A percentile compares a stretch with the other conserved stretches of the same genome.
Conservation (phyloP, 208 protist genomes). For the Crithidia thermophila region DNA sequence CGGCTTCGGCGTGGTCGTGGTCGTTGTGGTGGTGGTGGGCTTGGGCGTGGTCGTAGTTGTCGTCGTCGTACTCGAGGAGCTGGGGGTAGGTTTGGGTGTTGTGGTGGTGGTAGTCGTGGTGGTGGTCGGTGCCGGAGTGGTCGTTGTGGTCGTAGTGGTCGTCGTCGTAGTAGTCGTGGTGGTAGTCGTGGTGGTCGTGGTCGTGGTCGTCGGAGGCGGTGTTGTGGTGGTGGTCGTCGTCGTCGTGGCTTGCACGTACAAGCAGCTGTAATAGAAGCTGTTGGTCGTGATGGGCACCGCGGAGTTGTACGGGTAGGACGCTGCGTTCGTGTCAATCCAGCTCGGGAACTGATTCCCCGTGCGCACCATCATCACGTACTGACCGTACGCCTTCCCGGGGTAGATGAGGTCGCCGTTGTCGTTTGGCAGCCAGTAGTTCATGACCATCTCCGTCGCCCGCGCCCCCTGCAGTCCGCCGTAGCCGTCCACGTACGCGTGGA, state of each 20-base stretch:
- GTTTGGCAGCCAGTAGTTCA: conserved; percentile 10
- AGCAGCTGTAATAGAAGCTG: neutral
- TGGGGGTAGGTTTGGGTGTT: neutral
- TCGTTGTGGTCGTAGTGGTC: neutral
- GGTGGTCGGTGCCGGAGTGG: conserved; percentile 2
- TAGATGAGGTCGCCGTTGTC: neutral
- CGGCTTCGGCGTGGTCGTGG: conserved; percentile 5
- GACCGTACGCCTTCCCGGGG: conserved; percentile 1
- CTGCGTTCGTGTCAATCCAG: conserved; percentile 6
- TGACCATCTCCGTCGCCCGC: neutral
- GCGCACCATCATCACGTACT: conserved; percentile 17
- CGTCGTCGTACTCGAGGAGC: neutral
- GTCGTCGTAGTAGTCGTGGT: neutral
- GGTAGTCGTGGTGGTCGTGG: conserved; percentile 7
- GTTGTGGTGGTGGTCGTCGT: conserved; percentile 7
- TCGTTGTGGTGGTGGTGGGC: neutral
- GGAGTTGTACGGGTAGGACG: neutral
- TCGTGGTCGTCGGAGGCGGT: neutral
- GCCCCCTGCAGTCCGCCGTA: conserved; percentile 6
- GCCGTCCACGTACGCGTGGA: conserved; percentile 1
- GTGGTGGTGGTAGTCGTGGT: neutral
- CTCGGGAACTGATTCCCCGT: neutral
- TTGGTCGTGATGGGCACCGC: neutral
- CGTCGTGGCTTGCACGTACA: neutral
- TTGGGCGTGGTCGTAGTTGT: conserved; percentile 5